Evolutionary conservation across 2,329 filamentous ascomycete species (phyloP).

Genomic region (Trichoderma sp.): DNA sequence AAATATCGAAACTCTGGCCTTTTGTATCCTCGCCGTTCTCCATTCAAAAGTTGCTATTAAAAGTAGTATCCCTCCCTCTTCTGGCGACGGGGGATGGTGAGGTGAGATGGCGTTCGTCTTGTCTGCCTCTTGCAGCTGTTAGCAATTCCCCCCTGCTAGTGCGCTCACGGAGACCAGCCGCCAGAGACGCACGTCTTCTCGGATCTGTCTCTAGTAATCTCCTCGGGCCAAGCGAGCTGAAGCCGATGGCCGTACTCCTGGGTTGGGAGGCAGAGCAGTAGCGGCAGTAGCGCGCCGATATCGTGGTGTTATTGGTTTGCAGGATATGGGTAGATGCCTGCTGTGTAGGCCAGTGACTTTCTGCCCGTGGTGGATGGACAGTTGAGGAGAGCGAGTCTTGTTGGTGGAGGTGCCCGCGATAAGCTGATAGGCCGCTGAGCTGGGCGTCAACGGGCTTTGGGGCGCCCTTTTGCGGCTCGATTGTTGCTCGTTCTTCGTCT

Average conservation of each 20-base stretch:
- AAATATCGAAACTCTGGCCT: conserved; percentile 17
- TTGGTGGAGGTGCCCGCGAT: conserved; percentile 24
- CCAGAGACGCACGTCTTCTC: conserved; percentile 26
- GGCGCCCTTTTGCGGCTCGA: conserved; percentile 18
- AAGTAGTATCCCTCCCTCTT: neutral
- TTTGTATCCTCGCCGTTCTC: neutral
- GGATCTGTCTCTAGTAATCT: conserved; percentile 24
- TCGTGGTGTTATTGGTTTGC: conserved; percentile 12
- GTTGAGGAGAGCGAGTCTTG: conserved; percentile 1
- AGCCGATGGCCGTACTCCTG: conserved; percentile 15
- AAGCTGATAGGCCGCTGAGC: conserved; percentile 28
- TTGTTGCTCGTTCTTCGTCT: conserved; percentile 4
- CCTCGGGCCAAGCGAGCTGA: conserved; percentile 25
- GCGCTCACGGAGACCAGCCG: conserved; percentile 4
- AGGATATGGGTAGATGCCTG: neutral
- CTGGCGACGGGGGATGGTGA: conserved; percentile 1
- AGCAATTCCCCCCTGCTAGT: conserved; percentile 21
- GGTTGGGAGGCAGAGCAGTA: conserved; percentile 13
- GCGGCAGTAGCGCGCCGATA: conserved; percentile 15
- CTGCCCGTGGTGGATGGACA: neutral
- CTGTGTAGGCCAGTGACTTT: neutral
- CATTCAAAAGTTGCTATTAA: neutral
- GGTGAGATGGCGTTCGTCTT: conserved; percentile 9
- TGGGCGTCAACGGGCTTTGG: conserved; percentile 16
- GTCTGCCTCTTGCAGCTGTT: conserved; percentile 20